A percentile compares a stretch with the other conserved stretches of the same genome.
phyloP scores from a whole-genome alignment of 2,329 filamentous ascomycete species.

The Cladosporium phlei region DNA sequence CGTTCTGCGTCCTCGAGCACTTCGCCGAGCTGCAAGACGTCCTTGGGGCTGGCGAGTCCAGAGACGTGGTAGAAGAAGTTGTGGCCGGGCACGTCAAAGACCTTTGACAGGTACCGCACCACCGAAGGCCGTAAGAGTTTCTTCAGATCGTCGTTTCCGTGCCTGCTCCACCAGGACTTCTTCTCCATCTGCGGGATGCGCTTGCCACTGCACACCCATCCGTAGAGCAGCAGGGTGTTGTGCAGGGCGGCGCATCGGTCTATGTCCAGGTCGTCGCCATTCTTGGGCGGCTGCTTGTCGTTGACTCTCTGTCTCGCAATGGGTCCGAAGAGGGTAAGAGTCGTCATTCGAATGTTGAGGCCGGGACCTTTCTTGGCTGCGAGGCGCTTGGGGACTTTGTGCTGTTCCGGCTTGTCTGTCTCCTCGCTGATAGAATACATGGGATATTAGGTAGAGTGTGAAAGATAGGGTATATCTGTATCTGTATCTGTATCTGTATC shows the following conservation, averaged over 20 bases:
- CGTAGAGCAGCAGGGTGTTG: constrained; percentile 32
- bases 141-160: constrained; percentile 25
- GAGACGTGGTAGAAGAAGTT: constrained; percentile 32
- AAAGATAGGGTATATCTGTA: too few species aligned
- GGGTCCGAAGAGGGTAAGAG: constrained; percentile 24
- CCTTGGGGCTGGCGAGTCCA: constrained; percentile 24
- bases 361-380: constrained; percentile 9
- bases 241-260: constrained; percentile 31
- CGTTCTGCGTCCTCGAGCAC: constrained; percentile 28
- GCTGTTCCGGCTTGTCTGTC: not conserved
- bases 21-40: constrained; percentile 28
- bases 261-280: constrained; percentile 24
- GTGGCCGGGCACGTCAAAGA: constrained; percentile 30
- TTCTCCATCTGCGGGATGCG: constrained; percentile 28
- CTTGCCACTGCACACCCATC: constrained; percentile 31
- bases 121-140: constrained; percentile 25
- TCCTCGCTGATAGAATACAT: constrained; percentile 13
- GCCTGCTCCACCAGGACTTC: constrained; percentile 30
- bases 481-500: too few species aligned
- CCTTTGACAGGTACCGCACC: constrained; percentile 28
- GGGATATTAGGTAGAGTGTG: too few species aligned
- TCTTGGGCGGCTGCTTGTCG: constrained; percentile 19
- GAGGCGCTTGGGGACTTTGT: constrained; percentile 12
- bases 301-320: constrained; percentile 31
- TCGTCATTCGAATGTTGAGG: constrained; percentile 16